These are phyloP conservation scores for Sequoiadendron giganteum DNA, from an alignment of 75 land plant genomes.

Conservation along the genomic window DNA sequence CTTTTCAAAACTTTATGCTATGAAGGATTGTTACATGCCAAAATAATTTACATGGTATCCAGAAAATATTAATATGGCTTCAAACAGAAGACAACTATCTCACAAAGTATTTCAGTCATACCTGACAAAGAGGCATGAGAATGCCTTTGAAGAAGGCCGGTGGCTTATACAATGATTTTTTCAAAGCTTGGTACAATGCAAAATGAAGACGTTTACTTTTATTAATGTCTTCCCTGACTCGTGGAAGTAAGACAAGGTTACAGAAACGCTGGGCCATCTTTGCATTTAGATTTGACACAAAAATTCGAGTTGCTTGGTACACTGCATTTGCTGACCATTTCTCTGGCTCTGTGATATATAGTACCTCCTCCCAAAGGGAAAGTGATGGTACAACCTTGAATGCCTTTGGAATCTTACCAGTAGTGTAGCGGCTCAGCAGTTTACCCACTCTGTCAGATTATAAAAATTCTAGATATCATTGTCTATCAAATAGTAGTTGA, in stretches of 20 bases:
- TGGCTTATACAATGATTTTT: conserved; percentile 89
- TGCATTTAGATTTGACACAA: conserved; percentile 81
- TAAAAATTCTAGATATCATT: neutral
- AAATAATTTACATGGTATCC: neutral
- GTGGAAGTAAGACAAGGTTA: conserved; percentile 79
- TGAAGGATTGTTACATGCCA: neutral
- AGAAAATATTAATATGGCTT: neutral
- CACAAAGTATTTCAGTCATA: conserved; percentile 15
- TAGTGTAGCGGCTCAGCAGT: conserved; percentile 65
- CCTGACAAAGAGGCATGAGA: conserved; percentile 90
- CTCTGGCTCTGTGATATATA: conserved; percentile 92
- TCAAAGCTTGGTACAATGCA: conserved; percentile 82
- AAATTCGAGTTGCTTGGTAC: conserved; percentile 90
- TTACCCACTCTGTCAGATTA: conserved; percentile 69
- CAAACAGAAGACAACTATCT: neutral
- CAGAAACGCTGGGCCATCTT: conserved; percentile 88
- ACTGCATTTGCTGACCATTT: conserved; percentile 95
- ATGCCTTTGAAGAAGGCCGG: conserved; percentile 90
- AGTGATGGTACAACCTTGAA: conserved; percentile 82
- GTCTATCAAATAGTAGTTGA: neutral
- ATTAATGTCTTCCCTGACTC: conserved; percentile 81
- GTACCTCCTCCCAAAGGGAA: conserved; percentile 75
- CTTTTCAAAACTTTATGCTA: neutral
- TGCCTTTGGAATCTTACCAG: conserved; percentile 90
- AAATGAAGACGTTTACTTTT: conserved; percentile 87